phyloP scores from a whole-genome alignment of 1,139 yeast species.

The Wickerhamomyces sp. region DNA sequence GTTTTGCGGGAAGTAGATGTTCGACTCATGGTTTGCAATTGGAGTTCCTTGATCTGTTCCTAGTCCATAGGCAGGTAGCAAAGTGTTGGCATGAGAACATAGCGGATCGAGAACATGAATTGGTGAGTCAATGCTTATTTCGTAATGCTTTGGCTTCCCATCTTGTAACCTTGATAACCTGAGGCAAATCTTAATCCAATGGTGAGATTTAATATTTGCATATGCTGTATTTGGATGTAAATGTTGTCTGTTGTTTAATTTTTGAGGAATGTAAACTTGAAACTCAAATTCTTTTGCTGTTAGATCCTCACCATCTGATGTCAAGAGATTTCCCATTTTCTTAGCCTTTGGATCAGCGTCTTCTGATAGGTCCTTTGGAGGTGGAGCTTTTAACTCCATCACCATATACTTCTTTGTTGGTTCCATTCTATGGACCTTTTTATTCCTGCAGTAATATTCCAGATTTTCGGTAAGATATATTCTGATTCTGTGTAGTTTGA shows the following conservation, averaged over 20 bases:
- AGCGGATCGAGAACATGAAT: conserved; percentile 57
- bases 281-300: conserved; percentile 70
- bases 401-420: conserved; percentile 78
- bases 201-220: conserved; percentile 76
- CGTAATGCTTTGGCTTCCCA: conserved; percentile 77
- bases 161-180: conserved; percentile 63
- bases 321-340: conserved; percentile 37
- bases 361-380: conserved; percentile 26
- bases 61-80: conserved; percentile 43
- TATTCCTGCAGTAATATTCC: conserved; percentile 82
- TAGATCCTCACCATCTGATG: conserved; percentile 32
- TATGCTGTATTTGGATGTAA: conserved; percentile 83
- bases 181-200: conserved; percentile 87
- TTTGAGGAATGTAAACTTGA: conserved; percentile 73
- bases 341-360: conserved; percentile 32
- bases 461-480: conserved; percentile 82
- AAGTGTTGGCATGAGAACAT: conserved; percentile 72
- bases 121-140: conserved; percentile 89
- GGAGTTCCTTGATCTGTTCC: conserved; percentile 7
- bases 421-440: conserved; percentile 87
- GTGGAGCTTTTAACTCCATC: conserved; percentile 71
- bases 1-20: conserved; percentile 36
- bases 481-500: conserved; percentile 79
- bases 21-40: conserved; percentile 28
- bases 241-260: conserved; percentile 42